Percentiles rank a stretch among this genome's conserved stretches.
phyloP scores from a whole-genome alignment of 2,329 filamentous ascomycete species.

The Samsoniella hepiali region DNA sequence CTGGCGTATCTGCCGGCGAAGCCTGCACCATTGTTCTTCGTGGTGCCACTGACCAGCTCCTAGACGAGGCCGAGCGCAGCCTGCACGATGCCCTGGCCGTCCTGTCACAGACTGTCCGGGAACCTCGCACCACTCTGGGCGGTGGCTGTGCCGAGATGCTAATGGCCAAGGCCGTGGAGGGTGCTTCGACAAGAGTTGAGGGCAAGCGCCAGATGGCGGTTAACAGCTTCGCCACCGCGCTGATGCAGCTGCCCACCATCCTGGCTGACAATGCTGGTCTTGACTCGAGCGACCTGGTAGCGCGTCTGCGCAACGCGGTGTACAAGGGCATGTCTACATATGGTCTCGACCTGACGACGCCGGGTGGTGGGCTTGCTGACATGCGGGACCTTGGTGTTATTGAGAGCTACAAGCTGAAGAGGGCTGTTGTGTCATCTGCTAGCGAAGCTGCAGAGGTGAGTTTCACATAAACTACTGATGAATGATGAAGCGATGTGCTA shows the following conservation, averaged over 20 bases:
- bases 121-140: constrained; percentile 89
- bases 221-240: constrained; percentile 79
- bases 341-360: constrained; percentile 82
- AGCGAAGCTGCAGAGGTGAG: constrained; percentile 94
- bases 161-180: constrained; percentile 97
- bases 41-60: constrained; percentile 91
- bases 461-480: not conserved
- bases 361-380: constrained; percentile 88
- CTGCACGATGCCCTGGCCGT: constrained; percentile 95
- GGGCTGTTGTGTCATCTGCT: constrained; percentile 93
- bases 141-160: constrained; percentile 98
- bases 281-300: constrained; percentile 91
- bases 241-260: constrained; percentile 93
- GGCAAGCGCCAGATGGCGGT: constrained; percentile 97
- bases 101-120: constrained; percentile 91
- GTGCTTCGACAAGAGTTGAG: constrained; percentile 86
- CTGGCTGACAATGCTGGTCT: constrained; percentile 96
- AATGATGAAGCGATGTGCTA: constrained; percentile 19
- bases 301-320: constrained; percentile 85
- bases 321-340: constrained; percentile 93
- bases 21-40: constrained; percentile 96
- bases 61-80: constrained; percentile 94
- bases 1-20: constrained; percentile 86
- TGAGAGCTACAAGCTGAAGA: constrained; percentile 98
- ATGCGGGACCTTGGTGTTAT: constrained; percentile 95